Evolutionary conservation across 768 basidiomycete species (phyloP), one percentile per base, ranked within the genome.

Genomic region (Guyanaporus albipodus): DNA sequence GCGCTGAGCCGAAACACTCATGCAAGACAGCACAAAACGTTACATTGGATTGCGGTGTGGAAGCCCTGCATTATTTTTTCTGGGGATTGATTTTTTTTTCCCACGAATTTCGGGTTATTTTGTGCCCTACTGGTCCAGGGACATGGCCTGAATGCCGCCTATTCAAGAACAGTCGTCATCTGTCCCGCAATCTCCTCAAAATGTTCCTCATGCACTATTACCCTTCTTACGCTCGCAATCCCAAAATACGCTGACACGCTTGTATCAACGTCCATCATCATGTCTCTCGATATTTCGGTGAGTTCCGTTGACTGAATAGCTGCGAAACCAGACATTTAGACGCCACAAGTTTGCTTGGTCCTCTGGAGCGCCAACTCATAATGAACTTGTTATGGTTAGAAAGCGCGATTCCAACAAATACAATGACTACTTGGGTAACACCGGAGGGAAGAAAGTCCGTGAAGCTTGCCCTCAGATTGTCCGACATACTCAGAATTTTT

Each of bases 361-460:
- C 88, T 17, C 61, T 93, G 18, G 87, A 92, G 59, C 75, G 90
- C 45, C 92, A 95, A 61, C 71, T 94, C 22, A 78, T 91, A 26
- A 87, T 94, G 83, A 90, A 85, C 61, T 62, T 92, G 43, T 72
- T 95, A 8, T 96, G 93, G 92, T 74, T 93, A 23, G 93, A 95
- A 59, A 77, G 80, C 19, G 69, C 83, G 4, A 81, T 91, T 40
- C 71, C 78, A 1, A 66, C 72, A n/a, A 71, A 75, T 14, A 85
- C 82, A 0, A 83, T 91, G 81, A 68, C 75, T 6, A 78, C 80
- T 15, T 91, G 91, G 88, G 83, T 91, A 19, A 73, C 79, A 24
- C 78, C 76, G 11, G 87, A 89, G 55, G 77, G 80, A 52, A 83
- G 75, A 77, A 79, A 78, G 90, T 87, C 70, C 53, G 71, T 59